Conservation (phyloP, 495 filamentous ascomycete genomes). For the Hypoxylon cercidicola region DNA sequence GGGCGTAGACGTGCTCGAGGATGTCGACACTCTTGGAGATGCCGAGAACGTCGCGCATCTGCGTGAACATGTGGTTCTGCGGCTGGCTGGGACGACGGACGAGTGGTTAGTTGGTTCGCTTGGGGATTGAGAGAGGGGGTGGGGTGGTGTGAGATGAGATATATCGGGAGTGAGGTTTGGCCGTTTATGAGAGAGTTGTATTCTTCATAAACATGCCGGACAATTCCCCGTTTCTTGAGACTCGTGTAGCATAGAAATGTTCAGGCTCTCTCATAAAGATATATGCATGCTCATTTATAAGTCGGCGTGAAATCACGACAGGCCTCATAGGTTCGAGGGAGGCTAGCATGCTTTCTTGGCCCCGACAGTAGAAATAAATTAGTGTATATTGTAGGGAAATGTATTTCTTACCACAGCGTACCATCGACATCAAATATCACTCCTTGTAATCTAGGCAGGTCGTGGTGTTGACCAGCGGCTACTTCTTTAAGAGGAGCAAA, state of each 20-base stretch:
- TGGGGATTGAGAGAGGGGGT: not conserved
- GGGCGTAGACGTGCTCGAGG: slow-evolving; percentile 82
- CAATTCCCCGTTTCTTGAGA: too few relatives aligned
- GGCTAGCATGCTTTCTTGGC: not conserved
- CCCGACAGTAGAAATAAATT: too few relatives aligned
- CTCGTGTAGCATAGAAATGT: too few relatives aligned
- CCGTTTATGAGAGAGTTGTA: too few relatives aligned
- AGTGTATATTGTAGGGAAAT: not conserved
- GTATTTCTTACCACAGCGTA: slow-evolving; percentile 78
- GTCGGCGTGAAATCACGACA: too few relatives aligned
- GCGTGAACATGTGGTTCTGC: slow-evolving; percentile 92
- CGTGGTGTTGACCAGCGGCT: slow-evolving; percentile 27
- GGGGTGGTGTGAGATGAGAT: slow-evolving; percentile 11
- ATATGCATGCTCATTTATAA: too few relatives aligned
- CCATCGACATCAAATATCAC: slow-evolving; percentile 97
- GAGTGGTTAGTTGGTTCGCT: slow-evolving; percentile 19
- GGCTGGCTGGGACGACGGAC: slow-evolving; percentile 70
- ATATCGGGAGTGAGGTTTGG: too few relatives aligned
- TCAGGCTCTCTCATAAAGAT: too few relatives aligned
- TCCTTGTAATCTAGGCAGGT: slow-evolving; percentile 73
- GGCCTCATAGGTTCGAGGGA: too few relatives aligned
- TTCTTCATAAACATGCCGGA: too few relatives aligned
- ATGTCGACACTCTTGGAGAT: slow-evolving; percentile 82
- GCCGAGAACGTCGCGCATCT: slow-evolving; percentile 76
- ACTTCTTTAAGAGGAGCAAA: slow-evolving; percentile 61